Evolutionary conservation across 2,329 filamentous ascomycete genomes (phyloP).

Genomic region (Pyricularia grisea): DNA sequence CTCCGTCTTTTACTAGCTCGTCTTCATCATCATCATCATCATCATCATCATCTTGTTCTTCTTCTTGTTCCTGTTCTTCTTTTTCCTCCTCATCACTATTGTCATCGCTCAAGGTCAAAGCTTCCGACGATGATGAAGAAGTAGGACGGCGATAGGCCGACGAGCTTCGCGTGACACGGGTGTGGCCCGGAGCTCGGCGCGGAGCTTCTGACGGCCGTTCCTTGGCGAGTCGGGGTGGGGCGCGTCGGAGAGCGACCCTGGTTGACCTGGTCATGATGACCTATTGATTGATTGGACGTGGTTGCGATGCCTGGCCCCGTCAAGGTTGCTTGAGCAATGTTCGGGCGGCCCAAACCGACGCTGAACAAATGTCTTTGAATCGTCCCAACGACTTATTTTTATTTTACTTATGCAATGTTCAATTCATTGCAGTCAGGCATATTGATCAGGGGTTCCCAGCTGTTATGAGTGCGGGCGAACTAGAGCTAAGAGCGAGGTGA

Average conservation of each 20-base stretch:
- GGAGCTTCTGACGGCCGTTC: not conserved
- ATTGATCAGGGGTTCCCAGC: not conserved
- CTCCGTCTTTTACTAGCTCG: not conserved
- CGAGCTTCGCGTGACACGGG: conserved; percentile 4
- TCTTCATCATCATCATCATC: not conserved
- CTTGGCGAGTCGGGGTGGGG: conserved; percentile 6
- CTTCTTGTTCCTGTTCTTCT: too few species aligned
- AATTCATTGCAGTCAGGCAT: not conserved
- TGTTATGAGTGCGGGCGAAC: not conserved
- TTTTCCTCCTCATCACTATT: not conserved
- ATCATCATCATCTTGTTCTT: too few species aligned
- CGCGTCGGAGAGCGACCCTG: conserved; percentile 1
- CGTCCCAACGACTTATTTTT: not conserved
- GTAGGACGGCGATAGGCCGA: not conserved
- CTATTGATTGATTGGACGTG: not conserved
- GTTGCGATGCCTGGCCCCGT: not conserved
- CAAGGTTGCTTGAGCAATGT: not conserved
- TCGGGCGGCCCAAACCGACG: not conserved
- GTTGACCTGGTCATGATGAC: not conserved
- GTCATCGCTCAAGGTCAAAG: not conserved
- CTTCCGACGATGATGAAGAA: not conserved
- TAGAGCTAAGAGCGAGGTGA: not conserved
- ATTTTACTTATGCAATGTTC: not conserved
- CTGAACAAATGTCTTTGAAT: not conserved
- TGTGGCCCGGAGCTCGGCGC: not conserved